A percentile compares a stretch with the other conserved stretches of the same genome.
Conservation (phyloP, 2,329 filamentous ascomycete genomes). For the Parascedosporium putredinis region DNA sequence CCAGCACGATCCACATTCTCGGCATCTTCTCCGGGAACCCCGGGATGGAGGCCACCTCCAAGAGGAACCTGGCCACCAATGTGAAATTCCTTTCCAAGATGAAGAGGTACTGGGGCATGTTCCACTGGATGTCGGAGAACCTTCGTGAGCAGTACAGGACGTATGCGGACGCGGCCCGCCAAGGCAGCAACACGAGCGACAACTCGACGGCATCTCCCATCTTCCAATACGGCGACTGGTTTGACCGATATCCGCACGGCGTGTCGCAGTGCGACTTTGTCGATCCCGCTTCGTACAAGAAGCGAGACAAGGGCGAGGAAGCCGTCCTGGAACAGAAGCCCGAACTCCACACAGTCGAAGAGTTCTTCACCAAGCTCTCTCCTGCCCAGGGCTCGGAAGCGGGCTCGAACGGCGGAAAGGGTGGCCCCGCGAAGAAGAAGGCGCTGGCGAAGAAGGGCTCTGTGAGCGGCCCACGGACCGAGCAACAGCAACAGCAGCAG, state of each 20-base stretch:
- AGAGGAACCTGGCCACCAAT: constrained; percentile 76
- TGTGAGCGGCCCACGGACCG: constrained; percentile 7
- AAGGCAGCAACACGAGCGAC: constrained; percentile 35
- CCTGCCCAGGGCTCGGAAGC: constrained; percentile 45
- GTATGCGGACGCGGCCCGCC: constrained; percentile 70
- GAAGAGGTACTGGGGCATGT: constrained; percentile 98
- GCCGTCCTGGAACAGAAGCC: constrained; percentile 81
- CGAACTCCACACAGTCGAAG: constrained; percentile 85
- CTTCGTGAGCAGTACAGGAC: constrained; percentile 79
- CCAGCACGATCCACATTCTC: constrained; percentile 88
- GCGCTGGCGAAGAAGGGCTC: constrained; percentile 23
- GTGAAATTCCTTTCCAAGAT: constrained; percentile 86
- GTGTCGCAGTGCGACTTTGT: constrained; percentile 77
- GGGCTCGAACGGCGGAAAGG: constrained; percentile 12
- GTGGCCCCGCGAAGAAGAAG: constrained; percentile 24
- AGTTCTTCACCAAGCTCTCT: constrained; percentile 78
- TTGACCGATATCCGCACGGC: constrained; percentile 86
- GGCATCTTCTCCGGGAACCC: constrained; percentile 82
- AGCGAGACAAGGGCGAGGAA: constrained; percentile 73
- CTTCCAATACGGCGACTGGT: constrained; percentile 97
- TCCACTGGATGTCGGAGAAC: constrained; percentile 91
- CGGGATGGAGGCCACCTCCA: constrained; percentile 64
- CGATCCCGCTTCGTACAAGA: constrained; percentile 56
- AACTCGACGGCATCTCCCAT: constrained; percentile 48
- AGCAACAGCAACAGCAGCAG: constrained; percentile 13